Percentiles rank a stretch among this genome's conserved stretches.
Conservation (phyloP, 352 stramenopile species). For the Blastocystis hominis region DNA sequence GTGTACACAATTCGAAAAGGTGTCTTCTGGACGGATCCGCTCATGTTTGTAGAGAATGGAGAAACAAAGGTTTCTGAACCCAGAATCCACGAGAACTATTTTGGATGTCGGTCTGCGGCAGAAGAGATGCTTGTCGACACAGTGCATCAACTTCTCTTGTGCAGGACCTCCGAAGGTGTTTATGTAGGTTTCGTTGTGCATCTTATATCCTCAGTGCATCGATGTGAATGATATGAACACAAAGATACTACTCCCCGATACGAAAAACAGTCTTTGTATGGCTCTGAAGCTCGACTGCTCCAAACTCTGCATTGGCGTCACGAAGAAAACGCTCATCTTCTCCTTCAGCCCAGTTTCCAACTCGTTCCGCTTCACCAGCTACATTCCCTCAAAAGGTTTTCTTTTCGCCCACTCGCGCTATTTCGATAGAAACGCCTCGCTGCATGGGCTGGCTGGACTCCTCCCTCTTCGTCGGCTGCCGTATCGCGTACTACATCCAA, state of each 20-base stretch:
- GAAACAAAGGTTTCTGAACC: background rate
- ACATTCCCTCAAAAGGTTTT: slow-evolving; percentile 22
- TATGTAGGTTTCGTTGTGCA: background rate
- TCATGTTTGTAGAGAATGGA: slow-evolving; percentile 2
- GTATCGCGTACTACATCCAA: slow-evolving; percentile 40
- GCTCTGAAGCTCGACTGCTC: slow-evolving; percentile 6
- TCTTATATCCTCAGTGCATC: background rate
- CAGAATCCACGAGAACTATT: background rate
- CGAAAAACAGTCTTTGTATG: slow-evolving; percentile 21
- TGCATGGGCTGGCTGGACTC: slow-evolving; percentile 28
- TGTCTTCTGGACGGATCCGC: background rate
- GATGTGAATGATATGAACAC: slow-evolving; percentile 34
- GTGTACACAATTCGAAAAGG: background rate
- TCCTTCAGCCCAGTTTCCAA: background rate
- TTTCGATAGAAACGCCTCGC: background rate
- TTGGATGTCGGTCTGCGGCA: background rate
- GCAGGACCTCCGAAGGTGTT: background rate
- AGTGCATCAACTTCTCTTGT: slow-evolving; percentile 27
- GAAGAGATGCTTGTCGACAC: slow-evolving; percentile 23
- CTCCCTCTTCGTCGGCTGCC: slow-evolving; percentile 22
- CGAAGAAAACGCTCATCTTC: slow-evolving; percentile 35
- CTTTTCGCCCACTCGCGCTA: background rate
- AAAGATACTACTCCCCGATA: slow-evolving; percentile 1
- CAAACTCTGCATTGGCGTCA: slow-evolving; percentile 15
- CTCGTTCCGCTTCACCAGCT: background rate